A percentile compares a stretch with the other conserved stretches of the same genome.
Evolutionary conservation across 2,329 filamentous ascomycete genomes (phyloP).

Genomic region (Sphaerulina populicola): DNA sequence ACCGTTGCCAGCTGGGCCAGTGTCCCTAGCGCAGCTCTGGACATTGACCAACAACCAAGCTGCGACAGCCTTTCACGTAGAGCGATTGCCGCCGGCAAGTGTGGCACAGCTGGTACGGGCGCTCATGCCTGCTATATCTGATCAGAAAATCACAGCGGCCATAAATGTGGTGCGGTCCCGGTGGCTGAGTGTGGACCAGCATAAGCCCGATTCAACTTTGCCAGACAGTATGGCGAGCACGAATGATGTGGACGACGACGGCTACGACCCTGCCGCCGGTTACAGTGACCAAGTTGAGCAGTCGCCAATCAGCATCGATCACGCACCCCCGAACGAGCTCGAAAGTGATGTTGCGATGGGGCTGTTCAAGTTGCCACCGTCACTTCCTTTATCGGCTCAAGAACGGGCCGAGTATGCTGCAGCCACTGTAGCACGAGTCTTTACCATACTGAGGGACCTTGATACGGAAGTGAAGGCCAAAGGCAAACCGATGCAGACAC

Average conservation of each 20-base stretch:
- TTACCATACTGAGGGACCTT: slow-evolving; percentile 65
- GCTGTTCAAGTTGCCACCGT: slow-evolving; percentile 70
- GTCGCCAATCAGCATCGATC: slow-evolving; percentile 67
- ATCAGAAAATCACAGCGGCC: slow-evolving; percentile 60
- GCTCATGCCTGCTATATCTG: slow-evolving; percentile 64
- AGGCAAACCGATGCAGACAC: slow-evolving; percentile 28
- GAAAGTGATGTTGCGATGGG: slow-evolving; percentile 51
- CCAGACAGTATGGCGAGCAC: slow-evolving; percentile 11
- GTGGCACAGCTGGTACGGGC: slow-evolving; percentile 75
- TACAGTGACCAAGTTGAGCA: slow-evolving; percentile 70
- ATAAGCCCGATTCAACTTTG: slow-evolving; percentile 17
- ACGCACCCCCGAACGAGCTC: slow-evolving; percentile 44
- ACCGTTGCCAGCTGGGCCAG: slow-evolving; percentile 64
- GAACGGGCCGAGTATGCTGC: slow-evolving; percentile 67
- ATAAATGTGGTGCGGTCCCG: slow-evolving; percentile 51
- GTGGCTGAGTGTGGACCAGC: slow-evolving; percentile 34
- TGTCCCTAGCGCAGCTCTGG: slow-evolving; percentile 75
- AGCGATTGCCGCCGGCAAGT: slow-evolving; percentile 64
- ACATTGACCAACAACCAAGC: slow-evolving; percentile 70
- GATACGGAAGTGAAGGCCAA: slow-evolving; percentile 60
- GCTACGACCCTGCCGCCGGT: slow-evolving; percentile 83
- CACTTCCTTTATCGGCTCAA: slow-evolving; percentile 62
- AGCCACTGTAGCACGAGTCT: slow-evolving; percentile 65
- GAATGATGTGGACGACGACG: slow-evolving; percentile 63
- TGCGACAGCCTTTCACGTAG: slow-evolving; percentile 73